Conservation (phyloP, 108 stramenopile genomes). For the Fragilaria crotonensis region DNA sequence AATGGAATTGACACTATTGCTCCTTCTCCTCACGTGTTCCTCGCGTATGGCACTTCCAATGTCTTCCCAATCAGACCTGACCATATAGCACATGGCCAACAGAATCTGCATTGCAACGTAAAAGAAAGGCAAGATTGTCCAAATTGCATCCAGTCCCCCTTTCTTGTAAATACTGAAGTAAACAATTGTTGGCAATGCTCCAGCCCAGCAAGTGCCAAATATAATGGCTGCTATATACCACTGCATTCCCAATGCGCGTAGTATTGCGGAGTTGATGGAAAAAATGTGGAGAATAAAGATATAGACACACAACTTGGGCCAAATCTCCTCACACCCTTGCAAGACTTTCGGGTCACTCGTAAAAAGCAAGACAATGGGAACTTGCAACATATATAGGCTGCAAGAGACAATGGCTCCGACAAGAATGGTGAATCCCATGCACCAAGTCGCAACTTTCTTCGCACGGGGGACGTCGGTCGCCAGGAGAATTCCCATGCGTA, state of each 20-base stretch:
- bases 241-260: constrained; percentile 41
- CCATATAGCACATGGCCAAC: constrained; percentile 15
- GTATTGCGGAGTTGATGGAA: constrained; percentile 30
- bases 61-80: constrained; percentile 31
- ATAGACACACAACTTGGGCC: constrained; percentile 34
- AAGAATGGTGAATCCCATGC: constrained; percentile 18
- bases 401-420: constrained; percentile 11
- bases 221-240: constrained; percentile 39
- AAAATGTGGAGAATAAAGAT: constrained; percentile 26
- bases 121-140: constrained; percentile 25
- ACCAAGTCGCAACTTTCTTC: constrained; percentile 24
- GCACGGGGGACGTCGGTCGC: constrained; percentile 22
- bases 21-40: no score
- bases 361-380: constrained; percentile 21
- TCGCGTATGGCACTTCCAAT: constrained; percentile 9
- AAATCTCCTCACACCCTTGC: constrained; percentile 25
- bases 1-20: no score
- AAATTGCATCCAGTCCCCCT: constrained; percentile 28
- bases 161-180: constrained; percentile 13
- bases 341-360: constrained; percentile 26
- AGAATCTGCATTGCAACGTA: constrained; percentile 29
- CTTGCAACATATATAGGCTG: constrained; percentile 17
- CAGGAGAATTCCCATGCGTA: constrained; percentile 43
- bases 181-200: constrained; percentile 18
- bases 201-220: constrained; percentile 17